Percentiles rank a stretch among this genome's conserved stretches.
These are phyloP conservation scores for Corchorus capsularis DNA, from an alignment of 345 rosid genomes.

Conservation along the genomic window DNA sequence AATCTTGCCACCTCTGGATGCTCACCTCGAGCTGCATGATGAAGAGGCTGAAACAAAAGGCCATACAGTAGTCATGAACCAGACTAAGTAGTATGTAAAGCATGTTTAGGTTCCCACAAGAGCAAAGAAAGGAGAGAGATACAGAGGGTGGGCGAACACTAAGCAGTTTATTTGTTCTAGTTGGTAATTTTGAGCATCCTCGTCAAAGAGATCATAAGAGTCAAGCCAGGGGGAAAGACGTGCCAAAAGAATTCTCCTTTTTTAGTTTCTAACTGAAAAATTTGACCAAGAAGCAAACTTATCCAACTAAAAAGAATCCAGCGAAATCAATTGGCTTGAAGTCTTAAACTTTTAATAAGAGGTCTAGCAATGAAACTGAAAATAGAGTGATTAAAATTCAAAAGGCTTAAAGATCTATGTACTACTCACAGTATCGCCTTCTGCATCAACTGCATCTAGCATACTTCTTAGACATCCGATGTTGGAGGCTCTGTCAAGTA, in stretches of 20 bases:
- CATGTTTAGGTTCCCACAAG: not conserved
- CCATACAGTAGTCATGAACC: not conserved
- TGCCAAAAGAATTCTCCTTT: not conserved
- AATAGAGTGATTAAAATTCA: not conserved
- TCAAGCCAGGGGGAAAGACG: not conserved
- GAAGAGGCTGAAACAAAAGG: slow-evolving; percentile 67
- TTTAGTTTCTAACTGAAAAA: not conserved
- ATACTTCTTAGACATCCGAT: slow-evolving; percentile 60
- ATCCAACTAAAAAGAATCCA: not conserved
- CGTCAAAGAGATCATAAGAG: not conserved
- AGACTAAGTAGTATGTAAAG: not conserved
- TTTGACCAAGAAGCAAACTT: not conserved
- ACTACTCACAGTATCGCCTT: slow-evolving; percentile 84
- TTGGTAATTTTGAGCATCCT: not conserved
- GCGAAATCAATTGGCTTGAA: not conserved
- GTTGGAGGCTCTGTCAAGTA: slow-evolving; percentile 53
- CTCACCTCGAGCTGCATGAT: slow-evolving; percentile 94
- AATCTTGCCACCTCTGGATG: slow-evolving; percentile 68
- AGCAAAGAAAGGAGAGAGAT: not conserved
- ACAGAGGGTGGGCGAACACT: not conserved
- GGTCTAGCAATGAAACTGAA: not conserved
- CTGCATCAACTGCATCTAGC: slow-evolving; percentile 68
- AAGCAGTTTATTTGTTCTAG: not conserved
- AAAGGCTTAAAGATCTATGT: not conserved
- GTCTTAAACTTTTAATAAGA: not conserved